These are phyloP conservation scores for Lipomyces spencermartinsiae DNA, from an alignment of 805 yeast genomes.

Conservation along the genomic window DNA sequence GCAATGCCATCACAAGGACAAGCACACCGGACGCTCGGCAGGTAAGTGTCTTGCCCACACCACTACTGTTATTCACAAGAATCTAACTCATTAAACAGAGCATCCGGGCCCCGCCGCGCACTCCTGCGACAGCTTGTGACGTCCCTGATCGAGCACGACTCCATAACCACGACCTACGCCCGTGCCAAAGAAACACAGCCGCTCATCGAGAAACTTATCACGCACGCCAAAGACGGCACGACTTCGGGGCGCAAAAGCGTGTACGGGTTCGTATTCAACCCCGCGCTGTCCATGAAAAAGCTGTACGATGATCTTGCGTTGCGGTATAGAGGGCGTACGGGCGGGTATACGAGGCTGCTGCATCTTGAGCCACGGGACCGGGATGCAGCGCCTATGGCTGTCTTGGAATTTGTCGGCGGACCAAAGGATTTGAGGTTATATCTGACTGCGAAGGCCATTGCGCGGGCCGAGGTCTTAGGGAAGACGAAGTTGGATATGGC, in stretches of 20 bases:
- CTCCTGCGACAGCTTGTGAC: conserved; percentile 66
- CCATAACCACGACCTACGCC: conserved; percentile 73
- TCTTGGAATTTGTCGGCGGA: conserved; percentile 84
- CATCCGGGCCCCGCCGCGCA: conserved; percentile 34
- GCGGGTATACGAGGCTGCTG: conserved; percentile 87
- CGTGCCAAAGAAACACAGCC: conserved; percentile 75
- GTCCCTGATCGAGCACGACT: conserved; percentile 71
- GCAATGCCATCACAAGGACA: conserved; percentile 38
- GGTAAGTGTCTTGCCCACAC: conserved; percentile 18
- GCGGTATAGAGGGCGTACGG: conserved; percentile 66
- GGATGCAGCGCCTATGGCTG: conserved; percentile 89
- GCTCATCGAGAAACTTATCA: conserved; percentile 66
- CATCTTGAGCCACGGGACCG: conserved; percentile 84
- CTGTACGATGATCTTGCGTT: conserved; percentile 67
- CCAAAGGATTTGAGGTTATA: conserved; percentile 74
- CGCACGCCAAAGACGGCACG: conserved; percentile 56
- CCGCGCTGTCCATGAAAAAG: conserved; percentile 62
- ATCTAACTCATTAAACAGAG: conserved; percentile 2
- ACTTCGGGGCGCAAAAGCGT: conserved; percentile 43
- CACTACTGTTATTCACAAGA: neutral
- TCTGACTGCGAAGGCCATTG: conserved; percentile 80
- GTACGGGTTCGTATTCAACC: conserved; percentile 55
- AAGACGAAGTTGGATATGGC: conserved; percentile 55
- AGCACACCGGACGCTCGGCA: conserved; percentile 33
- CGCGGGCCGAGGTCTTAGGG: conserved; percentile 73